These are phyloP conservation scores for Castanea crenata DNA, from an alignment of 306 rosid genomes.

Conservation along the genomic window DNA sequence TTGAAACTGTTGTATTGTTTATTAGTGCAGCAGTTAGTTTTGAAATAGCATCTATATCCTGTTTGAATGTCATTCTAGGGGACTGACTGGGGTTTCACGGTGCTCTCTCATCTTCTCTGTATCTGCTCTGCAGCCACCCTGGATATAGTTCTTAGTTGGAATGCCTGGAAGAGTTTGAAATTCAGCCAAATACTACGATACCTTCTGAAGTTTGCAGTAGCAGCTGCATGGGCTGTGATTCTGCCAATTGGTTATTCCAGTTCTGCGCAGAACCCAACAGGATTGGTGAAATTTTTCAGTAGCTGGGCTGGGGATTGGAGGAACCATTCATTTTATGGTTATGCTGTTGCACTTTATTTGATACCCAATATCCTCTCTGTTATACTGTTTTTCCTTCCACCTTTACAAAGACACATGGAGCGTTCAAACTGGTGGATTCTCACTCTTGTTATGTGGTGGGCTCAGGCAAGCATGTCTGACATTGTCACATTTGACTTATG, in stretches of 20 bases:
- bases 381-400: slow-evolving; percentile 84
- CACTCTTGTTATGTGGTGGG: slow-evolving; percentile 94
- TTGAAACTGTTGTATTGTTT: not conserved
- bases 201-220: slow-evolving; percentile 78
- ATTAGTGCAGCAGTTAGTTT: not conserved
- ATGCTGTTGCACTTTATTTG: slow-evolving; percentile 64
- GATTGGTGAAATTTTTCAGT: slow-evolving; percentile 66
- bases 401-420: slow-evolving; percentile 71
- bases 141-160: slow-evolving; percentile 77
- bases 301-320: slow-evolving; percentile 90
- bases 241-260: slow-evolving; percentile 75
- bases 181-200: slow-evolving; percentile 75
- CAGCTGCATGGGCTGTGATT: slow-evolving; percentile 86
- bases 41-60: not conserved
- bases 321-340: slow-evolving; percentile 60
- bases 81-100: not conserved
- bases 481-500: not conserved
- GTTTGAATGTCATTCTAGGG: not conserved
- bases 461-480: slow-evolving; percentile 66
- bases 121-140: slow-evolving; percentile 61
- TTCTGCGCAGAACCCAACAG: slow-evolving; percentile 75
- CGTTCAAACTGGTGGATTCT: slow-evolving; percentile 64
- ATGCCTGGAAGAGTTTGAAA: slow-evolving; percentile 90
- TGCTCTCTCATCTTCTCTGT: slow-evolving; percentile 15
- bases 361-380: slow-evolving; percentile 77